Conservation (phyloP, 768 basidiomycete genomes). For the Russula sp. region DNA sequence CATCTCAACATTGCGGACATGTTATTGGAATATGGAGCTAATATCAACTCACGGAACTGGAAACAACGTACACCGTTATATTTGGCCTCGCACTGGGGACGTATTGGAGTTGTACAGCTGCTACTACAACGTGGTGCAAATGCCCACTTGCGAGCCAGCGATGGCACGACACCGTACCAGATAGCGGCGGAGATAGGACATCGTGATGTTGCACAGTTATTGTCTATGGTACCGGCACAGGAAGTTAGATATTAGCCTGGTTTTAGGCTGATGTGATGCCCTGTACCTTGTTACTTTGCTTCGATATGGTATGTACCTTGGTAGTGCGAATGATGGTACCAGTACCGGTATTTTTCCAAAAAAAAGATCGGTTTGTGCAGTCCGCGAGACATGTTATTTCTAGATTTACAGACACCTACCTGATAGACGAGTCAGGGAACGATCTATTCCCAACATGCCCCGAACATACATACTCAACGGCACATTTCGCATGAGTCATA, state of each 20-base stretch:
- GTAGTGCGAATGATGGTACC: too few species aligned
- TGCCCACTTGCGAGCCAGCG: neutral
- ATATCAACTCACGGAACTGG: neutral
- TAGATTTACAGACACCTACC: too few species aligned
- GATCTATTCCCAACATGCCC: too few species aligned
- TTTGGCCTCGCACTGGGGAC: neutral
- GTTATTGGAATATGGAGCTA: neutral
- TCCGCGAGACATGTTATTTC: too few species aligned
- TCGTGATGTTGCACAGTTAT: neutral
- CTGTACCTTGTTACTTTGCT: too few species aligned
- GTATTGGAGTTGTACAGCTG: neutral
- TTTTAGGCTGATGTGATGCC: neutral
- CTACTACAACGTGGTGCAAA: neutral
- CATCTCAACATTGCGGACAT: neutral
- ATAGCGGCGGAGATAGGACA: neutral
- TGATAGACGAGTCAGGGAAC: too few species aligned
- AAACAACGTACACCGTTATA: neutral
- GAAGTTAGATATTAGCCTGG: too few species aligned
- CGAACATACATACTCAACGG: too few species aligned
- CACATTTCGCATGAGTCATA: too few species aligned
- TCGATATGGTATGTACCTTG: too few species aligned
- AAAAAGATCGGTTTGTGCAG: too few species aligned
- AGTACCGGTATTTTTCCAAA: too few species aligned
- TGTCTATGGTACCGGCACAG: neutral
- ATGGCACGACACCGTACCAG: neutral